Evolutionary conservation across 73 alveolate species (phyloP).

Genomic region (Urostyla sp.): DNA sequence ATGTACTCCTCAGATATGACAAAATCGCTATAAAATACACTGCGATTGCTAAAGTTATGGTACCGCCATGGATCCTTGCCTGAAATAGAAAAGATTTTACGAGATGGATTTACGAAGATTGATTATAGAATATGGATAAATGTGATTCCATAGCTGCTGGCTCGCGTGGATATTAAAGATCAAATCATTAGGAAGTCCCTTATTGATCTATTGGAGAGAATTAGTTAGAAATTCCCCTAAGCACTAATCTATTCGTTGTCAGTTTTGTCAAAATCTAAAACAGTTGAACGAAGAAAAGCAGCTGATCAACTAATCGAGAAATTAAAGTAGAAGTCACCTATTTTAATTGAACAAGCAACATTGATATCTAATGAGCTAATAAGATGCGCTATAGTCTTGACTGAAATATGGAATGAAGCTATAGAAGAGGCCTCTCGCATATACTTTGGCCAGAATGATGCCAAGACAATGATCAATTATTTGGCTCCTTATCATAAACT

Average conservation of each 20-base stretch:
- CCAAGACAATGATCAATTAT: constrained; percentile 77
- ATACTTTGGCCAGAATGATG: constrained; percentile 87
- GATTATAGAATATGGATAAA: constrained; percentile 94
- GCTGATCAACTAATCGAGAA: constrained; percentile 86
- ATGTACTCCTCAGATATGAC: constrained; percentile 67
- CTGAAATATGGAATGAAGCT: constrained; percentile 97
- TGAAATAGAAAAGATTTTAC: constrained; percentile 83
- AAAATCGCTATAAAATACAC: constrained; percentile 88
- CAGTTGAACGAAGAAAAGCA: constrained; percentile 88
- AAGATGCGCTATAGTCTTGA: constrained; percentile 90
- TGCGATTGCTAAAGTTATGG: constrained; percentile 90
- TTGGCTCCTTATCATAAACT: constrained; percentile 88
- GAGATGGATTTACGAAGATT: constrained; percentile 84
- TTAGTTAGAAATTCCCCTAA: constrained; percentile 91
- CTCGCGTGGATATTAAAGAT: constrained; percentile 93
- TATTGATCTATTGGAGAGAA: constrained; percentile 84
- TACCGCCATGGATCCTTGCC: constrained; percentile 92
- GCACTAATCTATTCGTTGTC: constrained; percentile 94
- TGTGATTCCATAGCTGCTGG: constrained; percentile 97
- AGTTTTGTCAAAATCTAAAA: constrained; percentile 90
- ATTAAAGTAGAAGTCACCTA: constrained; percentile 82
- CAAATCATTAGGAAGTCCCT: constrained; percentile 77
- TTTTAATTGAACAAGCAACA: constrained; percentile 88
- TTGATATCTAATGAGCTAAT: constrained; percentile 92
- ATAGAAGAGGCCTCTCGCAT: constrained; percentile 95